Evolutionary conservation across 345 rosid genomes (phyloP), one percentile per base, ranked within the genome.

Genomic region (Barbarea vulgaris): DNA sequence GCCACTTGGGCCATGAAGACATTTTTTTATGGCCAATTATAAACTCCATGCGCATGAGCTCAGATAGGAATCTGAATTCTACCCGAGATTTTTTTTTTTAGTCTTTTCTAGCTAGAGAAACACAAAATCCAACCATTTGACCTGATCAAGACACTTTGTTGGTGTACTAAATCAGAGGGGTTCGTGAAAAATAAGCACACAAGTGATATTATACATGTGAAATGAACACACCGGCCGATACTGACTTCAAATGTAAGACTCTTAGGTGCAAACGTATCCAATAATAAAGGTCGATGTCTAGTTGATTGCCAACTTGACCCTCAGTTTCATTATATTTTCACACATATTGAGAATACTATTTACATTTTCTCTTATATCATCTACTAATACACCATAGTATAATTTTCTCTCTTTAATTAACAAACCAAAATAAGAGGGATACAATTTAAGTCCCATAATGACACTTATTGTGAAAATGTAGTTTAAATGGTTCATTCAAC

Each of bases 51-150:
- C 37, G 68, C 53, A 34, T 50, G 33, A 67, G 52, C 66, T 42
- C 44, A 64, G 15, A 46, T n/a, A 74, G 87, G 83, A 84, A 81
- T 84, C 83, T 79, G 84, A 80, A 28, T 46, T 62, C 55, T 34
- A 56, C 69, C 44, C n/a, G n/a, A n/a, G n/a, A n/a, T n/a, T 73
- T 74, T 53, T 30, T 41, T 2, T 63, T 73, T 52, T 22, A 10
- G 48, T 24, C 10, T 48, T 61, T 48, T 39, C 10, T 25, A 14
- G 9, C 12, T 33, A 22, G 36, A 47, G 37, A 25, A 34, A 72
- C 68, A 48, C 25, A 50, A 48, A 58, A 50, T 24, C 30, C 60
- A 60, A 71, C 19, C 12, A 48, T 24, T 60, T 71, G 36, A 61
- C 51, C 18, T 17, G 11, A 72, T 36, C 41, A 34, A 50, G 50